These are phyloP conservation scores for Colletotrichum graminicola DNA, from an alignment of 2,329 filamentous ascomycete genomes.

Conservation along the genomic window DNA sequence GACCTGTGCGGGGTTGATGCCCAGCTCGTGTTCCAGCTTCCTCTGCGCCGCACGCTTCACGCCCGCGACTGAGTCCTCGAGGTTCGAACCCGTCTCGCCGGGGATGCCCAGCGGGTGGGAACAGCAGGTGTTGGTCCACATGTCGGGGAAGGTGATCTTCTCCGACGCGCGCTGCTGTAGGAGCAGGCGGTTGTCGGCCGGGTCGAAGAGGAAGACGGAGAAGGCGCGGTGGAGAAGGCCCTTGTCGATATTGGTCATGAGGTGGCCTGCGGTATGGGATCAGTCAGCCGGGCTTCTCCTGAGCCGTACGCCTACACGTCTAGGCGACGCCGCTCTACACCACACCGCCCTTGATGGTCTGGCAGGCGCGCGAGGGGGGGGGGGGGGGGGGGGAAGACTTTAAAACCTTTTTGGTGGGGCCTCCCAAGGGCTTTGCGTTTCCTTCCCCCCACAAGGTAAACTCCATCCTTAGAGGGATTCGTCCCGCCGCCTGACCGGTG, in stretches of 20 bases:
- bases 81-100: constrained; percentile 86
- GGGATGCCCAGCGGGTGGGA: constrained; percentile 95
- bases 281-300: constrained; percentile 44
- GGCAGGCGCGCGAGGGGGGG: constrained; percentile 2
- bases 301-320: not conserved
- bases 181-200: constrained; percentile 86
- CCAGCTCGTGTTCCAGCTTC: constrained; percentile 94
- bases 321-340: not conserved
- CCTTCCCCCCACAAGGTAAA: too few relatives aligned
- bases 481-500: too few relatives aligned
- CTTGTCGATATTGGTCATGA: constrained; percentile 99
- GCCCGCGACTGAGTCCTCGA: constrained; percentile 84
- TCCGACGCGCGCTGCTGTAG: constrained; percentile 95
- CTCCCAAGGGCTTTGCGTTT: too few relatives aligned
- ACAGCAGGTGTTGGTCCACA: constrained; percentile 99
- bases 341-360: not conserved
- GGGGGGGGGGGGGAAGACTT: constrained; percentile 53
- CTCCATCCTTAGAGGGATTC: too few relatives aligned
- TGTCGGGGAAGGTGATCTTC: constrained; percentile 99
- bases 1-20: constrained; percentile 89
- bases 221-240: constrained; percentile 97
- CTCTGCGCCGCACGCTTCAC: constrained; percentile 93
- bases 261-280: constrained; percentile 80
- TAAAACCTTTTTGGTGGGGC: constrained; percentile 99
- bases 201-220: constrained; percentile 96